Base-by-base conservation (phyloP, 208 protist species). In the Trypanosoma theileri region DNA sequence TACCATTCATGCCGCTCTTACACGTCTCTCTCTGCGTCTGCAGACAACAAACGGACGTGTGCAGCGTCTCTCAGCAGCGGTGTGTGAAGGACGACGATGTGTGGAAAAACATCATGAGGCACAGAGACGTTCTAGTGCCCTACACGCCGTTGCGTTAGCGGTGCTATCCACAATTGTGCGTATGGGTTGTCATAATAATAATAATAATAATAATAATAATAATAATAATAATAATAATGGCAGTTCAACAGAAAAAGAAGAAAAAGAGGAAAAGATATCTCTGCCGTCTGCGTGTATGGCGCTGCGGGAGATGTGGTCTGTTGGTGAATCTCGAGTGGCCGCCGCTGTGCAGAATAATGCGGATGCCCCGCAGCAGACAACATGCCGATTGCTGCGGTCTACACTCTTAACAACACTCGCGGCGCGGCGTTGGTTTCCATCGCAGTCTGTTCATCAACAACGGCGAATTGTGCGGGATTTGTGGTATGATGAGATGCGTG, bases 401-500 rank as follows among this genome's bases (percentile, higher is more conserved):
- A 63, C 60, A 28, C 55, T 75, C 4, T 24, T 69, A 40, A 61
- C 59, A 54, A 54, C 28, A 31, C 45, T 74, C 24, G 48, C 31
- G 22, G n/a, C 60, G 24, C 69, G 61, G 21, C 62, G 69, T 9
- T 48, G 44, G 40, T 67, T 73, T 48, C 69, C 69, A 6, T 60
- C 69, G 42, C 42, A 14, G 55, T 16, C 17, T 8, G 61, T 54
- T 1, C 63, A n/a, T 16, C 53, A 48, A 3, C 28, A 8, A 48
- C 69, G 62, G 2, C 60, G 61, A 0, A 28, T 14, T 1, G 45
- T 17, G 3, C 60, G 40, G 2, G 13, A 21, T 19, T 52, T 52
- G 45, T 69, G 69, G 69, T 42, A 31, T 17, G 2, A 21, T 11
- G 56, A 57, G 24, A 13, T 75, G 42, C 44, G 41, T 3, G 40